These are phyloP conservation scores for Phlebiopsis flavidoalba DNA, from an alignment of 768 basidiomycete genomes.

Conservation along the genomic window DNA sequence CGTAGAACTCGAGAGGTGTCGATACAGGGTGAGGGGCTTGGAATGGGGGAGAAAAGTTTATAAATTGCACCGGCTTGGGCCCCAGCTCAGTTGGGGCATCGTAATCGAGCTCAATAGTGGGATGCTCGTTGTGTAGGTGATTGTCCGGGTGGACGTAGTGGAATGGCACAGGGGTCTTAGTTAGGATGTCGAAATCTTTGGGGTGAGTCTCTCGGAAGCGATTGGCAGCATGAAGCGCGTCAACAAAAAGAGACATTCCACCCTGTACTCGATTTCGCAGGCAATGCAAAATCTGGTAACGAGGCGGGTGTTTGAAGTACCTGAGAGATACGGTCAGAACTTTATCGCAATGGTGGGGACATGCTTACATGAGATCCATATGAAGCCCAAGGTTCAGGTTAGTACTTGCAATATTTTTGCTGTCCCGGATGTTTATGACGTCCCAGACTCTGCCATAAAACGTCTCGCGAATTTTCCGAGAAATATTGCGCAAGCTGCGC, in stretches of 20 bases:
- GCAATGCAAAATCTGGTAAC: slow-evolving; percentile 90
- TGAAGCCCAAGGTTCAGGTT: slow-evolving; percentile 84
- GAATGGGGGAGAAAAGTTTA: slow-evolving; percentile 96
- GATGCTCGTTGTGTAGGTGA: slow-evolving; percentile 67
- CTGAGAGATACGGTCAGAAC: slow-evolving; percentile 23
- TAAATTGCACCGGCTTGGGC: slow-evolving; percentile 40
- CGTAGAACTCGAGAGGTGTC: slow-evolving; percentile 54
- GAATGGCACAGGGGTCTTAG: slow-evolving; percentile 67
- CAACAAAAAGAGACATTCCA: slow-evolving; percentile 84
- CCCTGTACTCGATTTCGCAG: slow-evolving; percentile 80
- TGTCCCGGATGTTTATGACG: slow-evolving; percentile 68
- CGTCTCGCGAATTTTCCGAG: slow-evolving; percentile 74
- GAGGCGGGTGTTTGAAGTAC: slow-evolving; percentile 88
- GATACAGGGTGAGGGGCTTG: slow-evolving; percentile 68
- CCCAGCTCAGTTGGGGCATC: slow-evolving; percentile 13
- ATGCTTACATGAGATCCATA: slow-evolving; percentile 83
- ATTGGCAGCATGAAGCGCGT: slow-evolving; percentile 63
- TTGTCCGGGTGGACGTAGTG: slow-evolving; percentile 91
- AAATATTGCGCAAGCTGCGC: slow-evolving; percentile 60
- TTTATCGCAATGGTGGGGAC: background rate
- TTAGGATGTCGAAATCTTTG: slow-evolving; percentile 52
- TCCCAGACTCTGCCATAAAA: slow-evolving; percentile 92
- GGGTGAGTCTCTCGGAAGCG: slow-evolving; percentile 43
- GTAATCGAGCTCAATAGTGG: slow-evolving; percentile 62
- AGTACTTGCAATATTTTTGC: slow-evolving; percentile 93